phyloP scores from a whole-genome alignment of 2,329 filamentous ascomycete species.

The Diaporthe amygdali region DNA sequence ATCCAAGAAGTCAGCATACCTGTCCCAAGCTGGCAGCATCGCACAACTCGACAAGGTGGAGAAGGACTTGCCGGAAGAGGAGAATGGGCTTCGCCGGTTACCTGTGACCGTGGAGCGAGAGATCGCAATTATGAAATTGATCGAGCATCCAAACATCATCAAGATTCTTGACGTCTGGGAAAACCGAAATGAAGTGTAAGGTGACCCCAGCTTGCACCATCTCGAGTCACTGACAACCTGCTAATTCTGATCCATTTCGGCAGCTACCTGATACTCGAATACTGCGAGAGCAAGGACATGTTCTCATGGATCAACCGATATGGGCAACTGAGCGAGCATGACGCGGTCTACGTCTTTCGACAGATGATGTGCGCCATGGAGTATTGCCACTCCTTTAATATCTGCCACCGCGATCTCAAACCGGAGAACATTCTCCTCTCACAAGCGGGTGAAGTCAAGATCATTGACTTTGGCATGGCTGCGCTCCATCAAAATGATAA shows the following conservation, averaged over 20 bases:
- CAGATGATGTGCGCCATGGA: constrained; percentile 92
- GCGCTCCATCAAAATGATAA: constrained; percentile 82
- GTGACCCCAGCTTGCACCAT: constrained; percentile 22
- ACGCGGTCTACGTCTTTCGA: constrained; percentile 84
- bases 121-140: constrained; percentile 95
- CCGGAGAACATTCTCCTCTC: constrained; percentile 96
- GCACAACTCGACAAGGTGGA: constrained; percentile 81
- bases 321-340: constrained; percentile 77
- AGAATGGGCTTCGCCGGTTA: constrained; percentile 71
- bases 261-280: constrained; percentile 94
- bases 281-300: constrained; percentile 78
- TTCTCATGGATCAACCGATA: constrained; percentile 83
- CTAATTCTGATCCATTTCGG: constrained; percentile 22
- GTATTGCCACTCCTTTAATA: constrained; percentile 93
- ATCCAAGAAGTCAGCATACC: constrained; percentile 78
- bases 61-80: constrained; percentile 57
- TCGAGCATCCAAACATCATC: constrained; percentile 94
- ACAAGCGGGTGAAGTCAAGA: constrained; percentile 77
- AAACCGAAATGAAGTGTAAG: constrained; percentile 91
- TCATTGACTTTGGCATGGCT: constrained; percentile 98
- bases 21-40: constrained; percentile 85
- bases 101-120: constrained; percentile 92
- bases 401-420: constrained; percentile 95
- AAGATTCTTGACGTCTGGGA: constrained; percentile 98
- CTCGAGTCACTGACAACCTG: neutral